Percentiles rank a stretch among this genome's conserved stretches.
Evolutionary conservation across 2,329 filamentous ascomycete genomes (phyloP).

Genomic region (Colletotrichum sojae): DNA sequence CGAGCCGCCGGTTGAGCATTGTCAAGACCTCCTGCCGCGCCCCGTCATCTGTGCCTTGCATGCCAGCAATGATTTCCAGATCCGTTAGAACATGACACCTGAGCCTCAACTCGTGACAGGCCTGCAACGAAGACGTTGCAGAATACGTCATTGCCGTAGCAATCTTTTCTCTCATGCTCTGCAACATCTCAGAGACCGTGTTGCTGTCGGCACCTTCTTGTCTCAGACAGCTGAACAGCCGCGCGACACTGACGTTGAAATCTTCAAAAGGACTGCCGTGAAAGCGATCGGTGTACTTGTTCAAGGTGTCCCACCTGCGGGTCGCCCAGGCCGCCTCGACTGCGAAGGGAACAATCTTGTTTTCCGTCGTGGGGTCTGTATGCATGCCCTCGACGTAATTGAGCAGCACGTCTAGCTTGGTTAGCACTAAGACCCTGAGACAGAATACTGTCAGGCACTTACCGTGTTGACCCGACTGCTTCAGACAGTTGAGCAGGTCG

Average conservation of each 20-base stretch:
- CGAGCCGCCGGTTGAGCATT: constrained; percentile 82
- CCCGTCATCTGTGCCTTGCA: constrained; percentile 56
- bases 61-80: constrained; percentile 80
- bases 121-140: constrained; percentile 83
- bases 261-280: constrained; percentile 70
- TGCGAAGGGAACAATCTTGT: constrained; percentile 83
- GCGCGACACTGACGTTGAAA: constrained; percentile 87
- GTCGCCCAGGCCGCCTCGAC: constrained; percentile 95
- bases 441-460: constrained; percentile 47
- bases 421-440: constrained; percentile 1
- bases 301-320: constrained; percentile 82
- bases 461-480: constrained; percentile 97
- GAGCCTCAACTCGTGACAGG: constrained; percentile 87
- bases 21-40: constrained; percentile 62
- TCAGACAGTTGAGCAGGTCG: constrained; percentile 88
- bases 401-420: constrained; percentile 79
- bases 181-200: constrained; percentile 70
- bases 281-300: constrained; percentile 73
- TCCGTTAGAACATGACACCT: constrained; percentile 91
- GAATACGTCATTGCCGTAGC: constrained; percentile 82
- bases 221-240: constrained; percentile 71
- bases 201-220: constrained; percentile 62
- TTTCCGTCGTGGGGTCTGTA: constrained; percentile 63
- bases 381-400: constrained; percentile 88
- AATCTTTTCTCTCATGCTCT: constrained; percentile 77